Evolutionary conservation across 495 filamentous ascomycete genomes (phyloP), one percentile per base, ranked within the genome.

Genomic region (Podospora fimiseda): DNA sequence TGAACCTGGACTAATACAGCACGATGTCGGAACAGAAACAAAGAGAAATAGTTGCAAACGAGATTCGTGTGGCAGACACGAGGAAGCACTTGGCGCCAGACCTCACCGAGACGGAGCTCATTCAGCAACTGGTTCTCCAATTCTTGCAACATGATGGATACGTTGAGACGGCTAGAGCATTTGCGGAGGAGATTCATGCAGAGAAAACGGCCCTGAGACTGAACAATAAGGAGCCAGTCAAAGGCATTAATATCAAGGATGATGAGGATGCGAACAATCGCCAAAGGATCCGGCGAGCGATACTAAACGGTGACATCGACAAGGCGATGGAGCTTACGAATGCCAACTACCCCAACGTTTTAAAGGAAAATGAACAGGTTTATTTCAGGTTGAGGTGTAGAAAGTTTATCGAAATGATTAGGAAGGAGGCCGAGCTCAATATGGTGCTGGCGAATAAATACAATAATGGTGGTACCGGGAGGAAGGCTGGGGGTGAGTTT

Each of bases 341-440:
- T 50, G 72, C 74, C 5, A 90, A 81, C 59, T 97, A 96, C 63
- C 85, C 89, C 9, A 72, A 76, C 19, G 93, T 97, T 6, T 77
- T 99, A 9, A 76, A 81, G 38, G 80, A 89, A n/a, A 88, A 95
- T 57, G 82, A 89, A 24, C 84, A 90, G 38, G 90, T 96, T 22
- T 86, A 90, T 66, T 99, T 97, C 70, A 85, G 88, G 50, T 74
- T 99, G 43, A 81, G 85, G 52, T 95, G 93, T 62, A 80, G 89
- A 56, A 95, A 92, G 68, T 95, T 96, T 62, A 81, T 97, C 44
- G 93, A 98, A 69, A 95, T 98, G 89, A 92, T 96, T 57, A 84
- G 90, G 20, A 81, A 78, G 51, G 85, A 81, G 52, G 85, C 82
- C 13, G 89, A 96, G 55, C 70, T 87, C 9, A 74, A 79, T 50